These are phyloP conservation scores for Phytophthora podocarpi DNA, from an alignment of 352 stramenopile genomes.

Conservation along the genomic window DNA sequence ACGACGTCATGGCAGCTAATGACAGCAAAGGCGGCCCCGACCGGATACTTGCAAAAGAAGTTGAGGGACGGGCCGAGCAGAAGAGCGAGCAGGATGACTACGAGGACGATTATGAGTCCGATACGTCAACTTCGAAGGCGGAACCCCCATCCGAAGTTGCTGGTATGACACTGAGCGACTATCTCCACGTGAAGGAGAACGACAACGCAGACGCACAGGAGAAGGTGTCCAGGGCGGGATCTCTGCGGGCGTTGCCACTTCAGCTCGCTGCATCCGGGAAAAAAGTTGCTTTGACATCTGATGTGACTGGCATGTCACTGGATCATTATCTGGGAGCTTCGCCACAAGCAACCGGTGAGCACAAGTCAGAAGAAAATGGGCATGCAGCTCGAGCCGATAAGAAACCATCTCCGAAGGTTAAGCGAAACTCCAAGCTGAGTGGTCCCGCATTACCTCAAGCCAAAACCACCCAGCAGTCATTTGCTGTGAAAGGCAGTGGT, in stretches of 20 bases:
- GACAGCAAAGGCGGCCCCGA: not conserved
- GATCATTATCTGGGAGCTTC: constrained; percentile 64
- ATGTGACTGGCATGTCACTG: constrained; percentile 67
- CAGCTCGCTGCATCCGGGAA: constrained; percentile 20
- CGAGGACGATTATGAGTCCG: constrained; percentile 56
- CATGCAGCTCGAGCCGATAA: constrained; percentile 16
- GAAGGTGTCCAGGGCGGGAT: constrained; percentile 19
- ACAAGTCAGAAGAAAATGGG: constrained; percentile 7
- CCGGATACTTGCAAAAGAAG: not conserved
- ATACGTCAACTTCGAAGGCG: constrained; percentile 22
- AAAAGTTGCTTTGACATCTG: constrained; percentile 15
- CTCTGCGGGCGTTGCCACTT: constrained; percentile 10
- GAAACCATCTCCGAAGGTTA: constrained; percentile 36
- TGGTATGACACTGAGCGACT: constrained; percentile 63
- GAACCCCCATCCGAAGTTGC: constrained; percentile 27
- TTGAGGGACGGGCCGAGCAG: not conserved
- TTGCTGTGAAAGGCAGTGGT: constrained; percentile 30
- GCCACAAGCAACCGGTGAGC: not conserved
- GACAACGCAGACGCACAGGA: constrained; percentile 16
- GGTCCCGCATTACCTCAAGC: constrained; percentile 11
- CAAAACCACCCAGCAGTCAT: constrained; percentile 20
- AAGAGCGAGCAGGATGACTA: constrained; percentile 25
- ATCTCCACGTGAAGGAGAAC: constrained; percentile 53
- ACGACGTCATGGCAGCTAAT: constrained; percentile 60
- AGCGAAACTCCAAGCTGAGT: constrained; percentile 38